Base-by-base conservation (phyloP, 345 rosid genomes). In the Camelina laxa region DNA sequence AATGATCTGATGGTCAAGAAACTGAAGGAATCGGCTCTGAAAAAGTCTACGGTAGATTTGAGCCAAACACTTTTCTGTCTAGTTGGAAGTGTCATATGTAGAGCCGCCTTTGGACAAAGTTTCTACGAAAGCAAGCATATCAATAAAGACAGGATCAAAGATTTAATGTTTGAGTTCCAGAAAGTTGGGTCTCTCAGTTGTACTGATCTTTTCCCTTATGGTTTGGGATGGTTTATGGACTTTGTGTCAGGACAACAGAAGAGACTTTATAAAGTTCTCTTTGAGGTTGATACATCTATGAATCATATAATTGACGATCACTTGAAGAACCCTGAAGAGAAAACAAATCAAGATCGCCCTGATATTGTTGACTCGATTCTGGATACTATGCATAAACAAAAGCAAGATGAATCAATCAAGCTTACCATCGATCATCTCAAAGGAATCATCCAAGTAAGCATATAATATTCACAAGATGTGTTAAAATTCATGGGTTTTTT, bases 341-440 rank as follows among this genome's bases (percentile, higher is more conserved):
- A 4, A 44, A 41, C 54, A 56, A 56, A 44, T 31, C 50, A n/a
- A 48, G 75, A 70, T 21, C 65, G 74, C 2, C 71, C 57, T 20
- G 76, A 70, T 38, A 12, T 76, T 10, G 19, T 76, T 33, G 76
- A 76, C 20, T 17, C 21, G 35, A n/a, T 70, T 2, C 48, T 76
- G 11, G 30, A 54, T 5, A 33, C 48, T 2, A 35, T 70, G 3
- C 22, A n/a, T 7, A 38, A 56, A 44, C 54, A 64, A 76, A 53
- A 54, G 31, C 44, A 63, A 64, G 41, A 63, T 54, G 27, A 16
- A 6, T 53, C 70, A 30, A 45, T 55, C 44, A 54, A 65, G 44
- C 66, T 76, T 60, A 64, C 60, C 9, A 69, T 22, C 16, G 80
- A 67, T 67, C 64, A 75, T 51, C 20, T 61, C 51, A 53, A 75